Base-by-base conservation (phyloP, 23 red algal species). In the Gracilaria domingensis region DNA sequence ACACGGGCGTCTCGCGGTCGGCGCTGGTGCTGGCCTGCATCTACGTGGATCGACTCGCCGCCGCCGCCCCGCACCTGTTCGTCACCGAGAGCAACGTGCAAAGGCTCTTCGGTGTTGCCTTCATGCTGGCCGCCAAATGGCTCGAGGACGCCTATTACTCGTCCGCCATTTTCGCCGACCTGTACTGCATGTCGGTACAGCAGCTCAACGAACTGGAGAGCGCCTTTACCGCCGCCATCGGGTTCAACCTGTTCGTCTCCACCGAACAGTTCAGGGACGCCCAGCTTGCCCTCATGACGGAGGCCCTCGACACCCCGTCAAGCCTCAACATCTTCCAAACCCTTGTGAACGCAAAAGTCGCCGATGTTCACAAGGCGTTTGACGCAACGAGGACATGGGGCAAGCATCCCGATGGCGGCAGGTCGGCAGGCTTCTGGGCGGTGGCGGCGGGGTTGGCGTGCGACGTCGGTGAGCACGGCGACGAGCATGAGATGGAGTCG, bases 71-170 rank as follows among this genome's bases (percentile, higher is more conserved):
- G 53, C 79, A 82, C 54, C 1, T 59, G 33, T 82, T 82, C 29
- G 17, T 82, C 54, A 59, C 54, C 79, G 36, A 11, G 35, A 62
- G n/a, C 47, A 82, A 82, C 58, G 79, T 65, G 53, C 58, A 65
- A 33, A 56, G 58, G 49, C 49, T 82, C n/a, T 82, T 82, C 53
- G 79, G 49, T 1, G 58, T 65, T 2, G 79, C 79, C 34, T 82
- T 82, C 58, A 62, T 82, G 58, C 53, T 82, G 49, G 79, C 79
- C 38, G 79, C 79, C 0, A 82, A 82, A 54, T 82, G 79, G 79
- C 79, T 58, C 36, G 79, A 82, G 49, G 79, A 82, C 58, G 40
- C 17, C 33, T 55, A 59, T 29, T 82, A 59, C 53, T 62, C 79
- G 25, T 65, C 58, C 17, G 79, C 54, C 54, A 21, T 40, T 6